phyloP scores from a whole-genome alignment of 208 protist genomes.

The Trypanosoma scelopori region DNA sequence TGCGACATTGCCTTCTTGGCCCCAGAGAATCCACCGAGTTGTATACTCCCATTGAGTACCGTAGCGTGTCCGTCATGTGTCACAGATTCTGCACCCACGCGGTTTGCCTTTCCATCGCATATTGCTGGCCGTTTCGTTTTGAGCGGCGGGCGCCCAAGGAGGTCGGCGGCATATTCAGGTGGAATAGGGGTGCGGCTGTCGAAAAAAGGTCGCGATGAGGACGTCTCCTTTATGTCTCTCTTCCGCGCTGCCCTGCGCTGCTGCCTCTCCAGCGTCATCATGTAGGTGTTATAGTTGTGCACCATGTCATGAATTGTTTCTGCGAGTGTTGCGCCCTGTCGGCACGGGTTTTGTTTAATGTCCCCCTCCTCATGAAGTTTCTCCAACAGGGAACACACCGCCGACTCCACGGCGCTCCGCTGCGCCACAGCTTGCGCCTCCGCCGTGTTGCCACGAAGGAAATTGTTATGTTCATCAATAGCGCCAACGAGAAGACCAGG shows the following conservation, averaged over 20 bases:
- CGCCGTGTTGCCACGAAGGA: conserved; percentile 32
- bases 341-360: conserved; percentile 40
- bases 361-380: conserved; percentile 56
- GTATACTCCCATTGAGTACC: too few species aligned
- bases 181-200: conserved; percentile 36
- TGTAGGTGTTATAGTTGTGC: conserved; percentile 58
- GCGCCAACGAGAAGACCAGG: conserved; percentile 35
- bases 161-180: conserved; percentile 24
- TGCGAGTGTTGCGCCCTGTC: conserved; percentile 26
- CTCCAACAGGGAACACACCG: conserved; percentile 42
- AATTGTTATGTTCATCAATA: conserved; percentile 57
- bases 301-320: conserved; percentile 52
- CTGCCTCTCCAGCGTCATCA: conserved; percentile 39
- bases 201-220: conserved; percentile 41
- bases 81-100: background rate
- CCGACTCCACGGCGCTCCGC: conserved; percentile 16
- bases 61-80: background rate
- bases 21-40: too few species aligned
- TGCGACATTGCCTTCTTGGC: background rate
- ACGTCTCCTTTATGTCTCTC: conserved; percentile 12
- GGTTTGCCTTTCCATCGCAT: conserved; percentile 7
- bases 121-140: conserved; percentile 13
- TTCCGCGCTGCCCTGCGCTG: conserved; percentile 35
- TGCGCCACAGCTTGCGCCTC: conserved; percentile 48
- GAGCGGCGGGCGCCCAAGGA: background rate